Conservation (phyloP, 768 basidiomycete genomes). For the Termitomyces sp. region DNA sequence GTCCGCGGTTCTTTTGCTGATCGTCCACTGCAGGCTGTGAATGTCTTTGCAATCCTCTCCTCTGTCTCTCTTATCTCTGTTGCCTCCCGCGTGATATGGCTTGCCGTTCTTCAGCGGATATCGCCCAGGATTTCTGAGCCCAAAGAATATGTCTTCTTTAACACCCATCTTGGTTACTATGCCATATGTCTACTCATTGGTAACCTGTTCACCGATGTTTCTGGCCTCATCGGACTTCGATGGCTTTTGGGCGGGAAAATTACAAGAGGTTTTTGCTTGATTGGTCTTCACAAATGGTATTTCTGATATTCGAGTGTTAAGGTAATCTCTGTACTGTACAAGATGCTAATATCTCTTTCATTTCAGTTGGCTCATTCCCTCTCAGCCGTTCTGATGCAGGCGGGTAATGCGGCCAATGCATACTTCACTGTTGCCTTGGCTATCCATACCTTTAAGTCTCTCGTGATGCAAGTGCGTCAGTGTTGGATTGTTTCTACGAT, state of each 20-base stretch:
- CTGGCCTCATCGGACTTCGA: constrained; percentile 47
- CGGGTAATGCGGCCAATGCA: constrained; percentile 53
- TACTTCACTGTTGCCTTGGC: constrained; percentile 65
- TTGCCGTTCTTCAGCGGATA: constrained; percentile 32
- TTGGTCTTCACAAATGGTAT: neutral
- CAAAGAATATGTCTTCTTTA: constrained; percentile 57
- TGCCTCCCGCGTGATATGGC: constrained; percentile 39
- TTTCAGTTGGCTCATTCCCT: neutral
- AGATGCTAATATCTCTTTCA: constrained; percentile 8
- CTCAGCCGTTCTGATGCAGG: constrained; percentile 51
- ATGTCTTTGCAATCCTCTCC: constrained; percentile 51
- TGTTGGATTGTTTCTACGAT: constrained; percentile 39
- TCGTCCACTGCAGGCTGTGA: constrained; percentile 30
- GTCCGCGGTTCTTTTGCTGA: neutral
- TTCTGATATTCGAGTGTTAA: constrained; percentile 12
- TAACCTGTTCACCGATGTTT: constrained; percentile 45
- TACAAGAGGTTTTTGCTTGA: constrained; percentile 34
- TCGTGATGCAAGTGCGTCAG: constrained; percentile 52
- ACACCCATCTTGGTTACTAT: constrained; percentile 67
- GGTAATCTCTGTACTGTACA: constrained; percentile 50
- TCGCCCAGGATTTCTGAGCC: constrained; percentile 19
- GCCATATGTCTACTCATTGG: constrained; percentile 56
- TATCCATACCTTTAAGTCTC: constrained; percentile 61
- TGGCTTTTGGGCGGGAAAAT: constrained; percentile 41
- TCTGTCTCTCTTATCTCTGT: constrained; percentile 47